Percentiles rank a stretch among this genome's conserved stretches.
phyloP scores from a whole-genome alignment of 2,329 filamentous ascomycete species.

The Aspergillus persii region DNA sequence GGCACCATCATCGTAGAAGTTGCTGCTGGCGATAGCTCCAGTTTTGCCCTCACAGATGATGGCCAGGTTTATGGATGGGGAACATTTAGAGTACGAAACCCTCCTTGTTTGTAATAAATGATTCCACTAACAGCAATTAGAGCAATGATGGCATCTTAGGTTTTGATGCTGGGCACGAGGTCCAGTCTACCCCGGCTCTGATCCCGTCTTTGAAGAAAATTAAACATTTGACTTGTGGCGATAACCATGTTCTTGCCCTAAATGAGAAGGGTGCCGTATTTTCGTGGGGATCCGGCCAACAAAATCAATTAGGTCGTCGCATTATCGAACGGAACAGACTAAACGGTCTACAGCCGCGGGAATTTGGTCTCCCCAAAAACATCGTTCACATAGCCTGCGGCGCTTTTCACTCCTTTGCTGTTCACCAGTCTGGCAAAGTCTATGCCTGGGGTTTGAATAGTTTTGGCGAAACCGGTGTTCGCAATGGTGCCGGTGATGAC shows the following conservation, averaged over 20 bases:
- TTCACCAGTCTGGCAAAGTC: constrained; percentile 65
- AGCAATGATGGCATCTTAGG: constrained; percentile 64
- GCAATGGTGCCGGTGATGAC: constrained; percentile 62
- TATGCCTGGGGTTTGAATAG: constrained; percentile 86
- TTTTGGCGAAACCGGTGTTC: constrained; percentile 74
- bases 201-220: constrained; percentile 55
- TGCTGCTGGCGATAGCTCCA: constrained; percentile 58
- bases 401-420: constrained; percentile 77
- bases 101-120: constrained; percentile 4
- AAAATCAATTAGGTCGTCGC: constrained; percentile 67
- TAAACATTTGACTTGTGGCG: constrained; percentile 53
- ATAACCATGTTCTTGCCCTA: constrained; percentile 58
- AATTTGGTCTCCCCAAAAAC: constrained; percentile 57
- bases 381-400: constrained; percentile 66
- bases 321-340: constrained; percentile 59
- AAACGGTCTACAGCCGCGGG: constrained; percentile 55
- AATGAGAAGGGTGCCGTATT: constrained; percentile 59
- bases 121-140: constrained; percentile 31
- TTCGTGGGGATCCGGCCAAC: constrained; percentile 65
- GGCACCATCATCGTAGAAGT: constrained; percentile 57
- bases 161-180: constrained; percentile 48
- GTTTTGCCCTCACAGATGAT: constrained; percentile 60
- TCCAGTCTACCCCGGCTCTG: constrained; percentile 47
- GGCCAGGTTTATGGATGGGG: constrained; percentile 63
- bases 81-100: constrained; percentile 54